These are phyloP conservation scores for Haplosporangium sp. DNA, from an alignment of 371 early-diverging fungal species.

Conservation along the genomic window DNA sequence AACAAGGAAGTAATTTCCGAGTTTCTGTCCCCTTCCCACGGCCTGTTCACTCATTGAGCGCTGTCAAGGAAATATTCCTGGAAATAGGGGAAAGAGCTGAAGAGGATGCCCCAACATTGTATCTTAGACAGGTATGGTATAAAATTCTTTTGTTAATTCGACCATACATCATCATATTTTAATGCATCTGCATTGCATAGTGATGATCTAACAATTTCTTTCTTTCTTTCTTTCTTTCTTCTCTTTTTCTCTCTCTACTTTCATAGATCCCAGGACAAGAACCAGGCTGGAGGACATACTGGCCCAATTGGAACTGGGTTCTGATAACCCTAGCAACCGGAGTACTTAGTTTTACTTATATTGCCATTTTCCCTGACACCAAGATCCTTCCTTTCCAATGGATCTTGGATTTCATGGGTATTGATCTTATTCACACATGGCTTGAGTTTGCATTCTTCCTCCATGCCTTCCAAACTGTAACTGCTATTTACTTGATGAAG, in stretches of 20 bases:
- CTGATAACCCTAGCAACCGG: constrained; percentile 26
- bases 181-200: too few species aligned
- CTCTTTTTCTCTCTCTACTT: not conserved
- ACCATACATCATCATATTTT: not conserved
- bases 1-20: not conserved
- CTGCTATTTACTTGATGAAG: constrained; percentile 35
- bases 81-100: constrained; percentile 12
- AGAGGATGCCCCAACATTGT: constrained; percentile 2
- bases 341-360: constrained; percentile 21
- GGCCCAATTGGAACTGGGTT: constrained; percentile 36
- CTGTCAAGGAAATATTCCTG: constrained; percentile 9
- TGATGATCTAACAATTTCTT: not conserved
- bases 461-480: constrained; percentile 35
- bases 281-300: constrained; percentile 28
- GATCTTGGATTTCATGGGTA: constrained; percentile 9
- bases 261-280: constrained; percentile 43
- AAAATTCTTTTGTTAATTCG: too few species aligned
- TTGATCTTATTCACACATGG: constrained; percentile 16
- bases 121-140: constrained; percentile 5
- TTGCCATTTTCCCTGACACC: constrained; percentile 34
- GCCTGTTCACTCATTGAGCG: constrained; percentile 7
- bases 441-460: constrained; percentile 30
- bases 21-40: constrained; percentile 12
- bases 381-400: constrained; percentile 14
- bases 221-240: not conserved